Base-by-base conservation (phyloP, 345 rosid species). In the Acer saccharum region DNA sequence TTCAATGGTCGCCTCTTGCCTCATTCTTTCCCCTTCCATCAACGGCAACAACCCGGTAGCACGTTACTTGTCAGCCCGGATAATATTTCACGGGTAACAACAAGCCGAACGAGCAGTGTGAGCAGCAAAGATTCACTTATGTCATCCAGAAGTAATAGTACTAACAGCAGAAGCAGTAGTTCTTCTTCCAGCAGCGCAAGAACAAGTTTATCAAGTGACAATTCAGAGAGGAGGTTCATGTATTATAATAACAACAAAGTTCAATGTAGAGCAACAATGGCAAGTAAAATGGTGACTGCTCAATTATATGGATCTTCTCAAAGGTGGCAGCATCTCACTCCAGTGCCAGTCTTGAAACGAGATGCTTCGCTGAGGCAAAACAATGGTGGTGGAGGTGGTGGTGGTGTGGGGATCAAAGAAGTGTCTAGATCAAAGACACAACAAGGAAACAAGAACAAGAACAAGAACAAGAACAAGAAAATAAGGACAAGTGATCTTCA, bases 1-100 rank as follows among this genome's bases (percentile, higher is more conserved):
- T 84, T 69, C 85, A 93, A 94, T 69, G 98, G 98, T 73, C 90
- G 88, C 72, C 84, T 93, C 66, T 52, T 94, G 78, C 98, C 98
- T 2, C 98, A 94, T 72, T 61, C 80, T 8, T 94, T 93, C 69
- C 98, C 98, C 0, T 64, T 60, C 21, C 64, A 66, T 35, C 77
- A 14, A 68, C 71, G 46, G 54, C 83, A 65, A 35, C 79, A 43
- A 43, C 71, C 14, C n/a, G 85, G 65, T 35, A 35, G 39, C 39
- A 41, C 79, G 48, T 16, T 62, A 10, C 23, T 21, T 63, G 13
- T 25, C 69, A 63, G 63, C 0, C 64, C 64, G 27, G 74, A 27
- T 4, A 62, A 21, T n/a, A 10, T 6, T 9, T 23, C 66, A 17
- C 86, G 88, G 0, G 73, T 74, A 10, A 76, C 86, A 10, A 76